Conservation (phyloP, 441 rosid genomes). For the Populus hybrid region DNA sequence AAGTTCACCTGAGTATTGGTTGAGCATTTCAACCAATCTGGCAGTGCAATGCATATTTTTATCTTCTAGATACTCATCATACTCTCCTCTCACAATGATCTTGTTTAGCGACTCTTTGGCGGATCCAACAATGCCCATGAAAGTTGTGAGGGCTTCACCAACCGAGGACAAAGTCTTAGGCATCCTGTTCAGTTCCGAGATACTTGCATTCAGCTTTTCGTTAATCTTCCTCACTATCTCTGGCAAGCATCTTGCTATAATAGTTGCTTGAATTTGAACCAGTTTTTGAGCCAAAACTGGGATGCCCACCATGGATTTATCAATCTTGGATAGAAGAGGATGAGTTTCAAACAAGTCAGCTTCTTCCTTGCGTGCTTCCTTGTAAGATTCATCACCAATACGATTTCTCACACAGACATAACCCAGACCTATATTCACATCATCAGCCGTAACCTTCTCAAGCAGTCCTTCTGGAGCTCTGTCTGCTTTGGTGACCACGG, state of each 20-base stretch:
- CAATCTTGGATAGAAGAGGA: not conserved
- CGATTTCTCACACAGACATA: too few relatives aligned
- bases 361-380: too few relatives aligned
- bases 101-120: slow-evolving; percentile 29
- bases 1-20: too few relatives aligned
- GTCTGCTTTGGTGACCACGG: slow-evolving; percentile 41
- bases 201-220: slow-evolving; percentile 17
- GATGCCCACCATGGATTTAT: slow-evolving; percentile 21
- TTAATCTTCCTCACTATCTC: slow-evolving; percentile 24
- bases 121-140: slow-evolving; percentile 28
- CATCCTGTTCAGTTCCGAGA: slow-evolving; percentile 20
- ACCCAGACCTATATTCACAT: too few relatives aligned
- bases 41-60: too few relatives aligned
- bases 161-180: slow-evolving; percentile 25
- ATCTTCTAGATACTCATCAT: slow-evolving; percentile 11
- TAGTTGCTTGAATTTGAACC: slow-evolving; percentile 25
- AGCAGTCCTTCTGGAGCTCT: slow-evolving; percentile 40
- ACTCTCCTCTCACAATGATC: slow-evolving; percentile 20
- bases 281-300: slow-evolving; percentile 24
- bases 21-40: too few relatives aligned
- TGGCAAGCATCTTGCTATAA: slow-evolving; percentile 30
- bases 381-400: too few relatives aligned
- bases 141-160: slow-evolving; percentile 29
- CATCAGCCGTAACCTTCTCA: slow-evolving; percentile 41
- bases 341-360: too few relatives aligned